Base-by-base conservation (phyloP, 805 yeast genomes). In the Saturnispora halmiae region DNA sequence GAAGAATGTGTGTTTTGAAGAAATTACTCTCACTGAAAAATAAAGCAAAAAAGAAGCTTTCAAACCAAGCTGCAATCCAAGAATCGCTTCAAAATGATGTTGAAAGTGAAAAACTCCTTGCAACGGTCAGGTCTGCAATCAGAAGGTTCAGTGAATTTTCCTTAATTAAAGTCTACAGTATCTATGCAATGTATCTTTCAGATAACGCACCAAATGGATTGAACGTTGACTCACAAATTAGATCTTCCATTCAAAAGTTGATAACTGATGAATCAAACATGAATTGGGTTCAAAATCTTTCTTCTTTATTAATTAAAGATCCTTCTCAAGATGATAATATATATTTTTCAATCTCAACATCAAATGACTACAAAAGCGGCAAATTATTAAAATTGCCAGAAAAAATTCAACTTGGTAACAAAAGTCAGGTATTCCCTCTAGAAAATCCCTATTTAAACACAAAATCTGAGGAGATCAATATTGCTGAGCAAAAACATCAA, bases 121-220 rank as follows among this genome's bases (percentile, higher is more conserved):
- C 54, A 4, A 57, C 67, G 1, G 56, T 63, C 20, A 60, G 60
- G 31, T 51, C 62, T 6, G 72, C 73, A 1, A 52, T 73, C 13
- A 55, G 59, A 4, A 54, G 54, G 31, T 59, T 75, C 20, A 65
- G 77, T 2, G 72, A 70, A 40, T 75, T 70, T 38, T 75, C 85
- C 47, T 55, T 79, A 11, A 72, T 82, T 2, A 64, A 69, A 43
- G 79, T 80, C 0, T 82, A 77, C 56, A 70, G 69, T 37, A 74
- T 85, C 24, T 84, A 73, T 55, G 70, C 80, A 6, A 69, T 82
- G 0, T 84, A 74, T 55, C 65, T 86, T 36, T 69, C 80, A 13
- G 58, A 67, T 15, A 82, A 81, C 14, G 73, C 94, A 0, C 81
- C 88, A 0, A 75, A 68, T 48, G 79, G 78, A 42, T 61, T 86